These are phyloP conservation scores for Carex pumila DNA, from an alignment of 176 grass and related monocot species.

Conservation along the genomic window DNA sequence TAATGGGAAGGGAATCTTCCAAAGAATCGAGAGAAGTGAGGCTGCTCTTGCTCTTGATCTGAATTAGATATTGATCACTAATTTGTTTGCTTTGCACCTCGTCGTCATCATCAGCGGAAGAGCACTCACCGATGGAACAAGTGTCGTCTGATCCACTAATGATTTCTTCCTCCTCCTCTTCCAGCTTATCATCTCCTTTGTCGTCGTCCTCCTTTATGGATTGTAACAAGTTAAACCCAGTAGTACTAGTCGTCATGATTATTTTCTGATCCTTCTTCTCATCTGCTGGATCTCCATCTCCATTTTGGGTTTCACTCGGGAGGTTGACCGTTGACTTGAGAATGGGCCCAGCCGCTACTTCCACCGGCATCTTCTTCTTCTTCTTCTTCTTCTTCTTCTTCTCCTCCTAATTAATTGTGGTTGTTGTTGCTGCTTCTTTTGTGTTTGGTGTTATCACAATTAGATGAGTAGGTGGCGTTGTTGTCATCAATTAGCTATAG, in stretches of 20 bases:
- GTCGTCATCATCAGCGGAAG: background rate
- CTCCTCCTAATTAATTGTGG: too few relatives aligned
- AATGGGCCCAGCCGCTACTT: too few relatives aligned
- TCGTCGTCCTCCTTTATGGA: too few relatives aligned
- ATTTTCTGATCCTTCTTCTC: background rate
- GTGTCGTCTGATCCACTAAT: background rate
- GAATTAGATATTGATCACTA: background rate
- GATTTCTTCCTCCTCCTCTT: background rate
- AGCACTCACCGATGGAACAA: conserved; percentile 10
- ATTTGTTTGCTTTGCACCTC: background rate
- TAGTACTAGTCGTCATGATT: background rate
- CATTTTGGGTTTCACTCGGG: too few relatives aligned
- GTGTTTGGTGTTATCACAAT: too few relatives aligned
- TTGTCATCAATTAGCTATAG: too few relatives aligned
- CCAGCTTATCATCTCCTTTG: background rate
- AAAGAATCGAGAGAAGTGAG: background rate
- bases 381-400: too few relatives aligned
- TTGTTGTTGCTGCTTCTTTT: too few relatives aligned
- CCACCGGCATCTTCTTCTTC: too few relatives aligned
- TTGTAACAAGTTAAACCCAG: background rate
- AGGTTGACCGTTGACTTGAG: too few relatives aligned
- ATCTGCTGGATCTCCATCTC: too few relatives aligned
- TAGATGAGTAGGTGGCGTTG: too few relatives aligned
- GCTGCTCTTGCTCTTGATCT: background rate
- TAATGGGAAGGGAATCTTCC: conserved; percentile 7